A percentile compares a stretch with the other conserved stretches of the same genome.
phyloP scores from a whole-genome alignment of 257 asterid genomes.

The Thymus quinquecostatus region DNA sequence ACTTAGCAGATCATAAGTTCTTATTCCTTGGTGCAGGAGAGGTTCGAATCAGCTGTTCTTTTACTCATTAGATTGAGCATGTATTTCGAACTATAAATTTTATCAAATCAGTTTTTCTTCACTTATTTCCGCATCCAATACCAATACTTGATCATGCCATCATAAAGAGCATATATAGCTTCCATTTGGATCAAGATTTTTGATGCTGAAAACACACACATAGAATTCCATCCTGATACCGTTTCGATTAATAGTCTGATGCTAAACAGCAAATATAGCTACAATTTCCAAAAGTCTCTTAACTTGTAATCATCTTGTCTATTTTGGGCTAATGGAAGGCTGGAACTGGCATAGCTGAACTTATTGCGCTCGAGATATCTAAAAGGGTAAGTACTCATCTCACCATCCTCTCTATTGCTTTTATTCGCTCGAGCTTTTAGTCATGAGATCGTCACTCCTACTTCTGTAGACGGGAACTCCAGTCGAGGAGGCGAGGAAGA shows the following conservation, averaged over 20 bases:
- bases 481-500: constrained; percentile 75
- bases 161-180: background rate
- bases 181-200: background rate
- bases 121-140: background rate
- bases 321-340: constrained; percentile 56
- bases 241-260: background rate
- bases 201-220: background rate
- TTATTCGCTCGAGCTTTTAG: constrained; percentile 9
- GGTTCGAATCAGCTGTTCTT: constrained; percentile 43
- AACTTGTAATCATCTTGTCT: constrained; percentile 26
- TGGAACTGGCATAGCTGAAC: constrained; percentile 98
- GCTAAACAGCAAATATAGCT: background rate
- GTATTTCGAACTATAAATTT: background rate
- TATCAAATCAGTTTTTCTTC: background rate
- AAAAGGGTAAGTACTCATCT: constrained; percentile 54
- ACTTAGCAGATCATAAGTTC: constrained; percentile 83
- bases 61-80: constrained; percentile 16
- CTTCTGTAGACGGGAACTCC: constrained; percentile 55
- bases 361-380: constrained; percentile 83
- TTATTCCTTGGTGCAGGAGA: constrained; percentile 98
- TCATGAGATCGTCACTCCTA: constrained; percentile 26
- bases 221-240: background rate
- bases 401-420: constrained; percentile 21
- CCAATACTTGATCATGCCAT: background rate
- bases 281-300: background rate